Base-by-base conservation (phyloP, 768 basidiomycete genomes). In the Inosperma sp. region DNA sequence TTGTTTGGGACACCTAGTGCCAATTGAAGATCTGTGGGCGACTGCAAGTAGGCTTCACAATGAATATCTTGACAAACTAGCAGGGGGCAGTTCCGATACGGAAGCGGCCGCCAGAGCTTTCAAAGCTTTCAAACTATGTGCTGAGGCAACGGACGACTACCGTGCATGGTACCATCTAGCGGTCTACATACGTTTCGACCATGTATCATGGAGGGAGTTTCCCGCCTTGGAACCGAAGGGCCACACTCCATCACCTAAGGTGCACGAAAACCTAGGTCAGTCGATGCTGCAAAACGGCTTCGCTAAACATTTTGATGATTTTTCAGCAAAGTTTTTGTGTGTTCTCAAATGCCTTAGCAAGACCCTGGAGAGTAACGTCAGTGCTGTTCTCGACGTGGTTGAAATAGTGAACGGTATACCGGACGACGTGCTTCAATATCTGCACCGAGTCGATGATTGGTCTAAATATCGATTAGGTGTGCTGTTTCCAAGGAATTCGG, bases 41-140 rank as follows among this genome's bases (percentile, higher is more conserved):
- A n/a, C 23, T 37, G 36, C 36, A 37, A 37, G 36, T 37, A 37
- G 23, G 36, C 36, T 37, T 37, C 36, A 37, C 36, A 37, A 37
- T 22, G 36, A 37, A 37, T 37, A 37, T 22, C 36, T 37, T 19
- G 36, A 37, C 36, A 22, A 21, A 9, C 36, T 37, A 37, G 36
- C 17, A 37, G 13, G 36, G 17, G 36, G 36, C 36, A 13, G 36
- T 37, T 37, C 36, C 36, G 36, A 37, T 19, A 19, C 17, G 36
- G 36, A 37, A 37, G 36, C 17, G 36, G 36, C 36, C 4, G 36
- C 36, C 36, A 37, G 13, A 37, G 36, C 36, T 21, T 21, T 37
- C 36, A 37, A 37, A 37, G 36, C 36, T 21, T 21, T 37, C 36
- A 37, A 37, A 37, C 17, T 21, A 37, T 37, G 36, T 21, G 36